phyloP scores from a whole-genome alignment of 2,329 filamentous ascomycete species.

The Fusarium vanettenii region DNA sequence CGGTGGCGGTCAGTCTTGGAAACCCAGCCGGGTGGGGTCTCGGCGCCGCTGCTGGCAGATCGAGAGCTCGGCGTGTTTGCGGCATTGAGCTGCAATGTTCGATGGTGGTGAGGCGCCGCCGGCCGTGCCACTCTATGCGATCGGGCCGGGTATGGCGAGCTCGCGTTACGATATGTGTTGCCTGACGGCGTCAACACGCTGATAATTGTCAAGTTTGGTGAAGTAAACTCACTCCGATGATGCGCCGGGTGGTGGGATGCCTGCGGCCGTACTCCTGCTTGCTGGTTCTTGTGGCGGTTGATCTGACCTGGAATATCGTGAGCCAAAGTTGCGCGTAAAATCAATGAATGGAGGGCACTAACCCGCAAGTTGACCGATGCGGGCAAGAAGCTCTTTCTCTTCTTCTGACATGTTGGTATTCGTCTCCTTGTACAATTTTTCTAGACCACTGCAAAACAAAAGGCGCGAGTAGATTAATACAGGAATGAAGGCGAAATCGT shows the following conservation, averaged over 20 bases:
- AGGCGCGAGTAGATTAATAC: neutral
- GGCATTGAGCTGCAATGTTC: constrained; percentile 73
- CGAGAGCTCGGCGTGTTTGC: constrained; percentile 51
- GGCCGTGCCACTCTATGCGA: constrained; percentile 52
- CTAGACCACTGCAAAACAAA: neutral
- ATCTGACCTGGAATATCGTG: constrained; percentile 72
- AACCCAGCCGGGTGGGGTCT: constrained; percentile 65
- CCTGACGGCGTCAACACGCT: constrained; percentile 39
- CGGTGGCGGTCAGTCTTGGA: constrained; percentile 80
- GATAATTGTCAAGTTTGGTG: neutral
- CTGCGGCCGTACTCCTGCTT: constrained; percentile 54
- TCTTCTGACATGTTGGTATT: constrained; percentile 57
- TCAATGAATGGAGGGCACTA: constrained; percentile 35
- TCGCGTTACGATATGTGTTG: constrained; percentile 48
- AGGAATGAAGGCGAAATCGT: neutral
- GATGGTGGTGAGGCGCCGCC: constrained; percentile 55
- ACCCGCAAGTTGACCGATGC: constrained; percentile 65
- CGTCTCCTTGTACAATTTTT: neutral
- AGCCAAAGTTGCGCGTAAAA: constrained; percentile 35
- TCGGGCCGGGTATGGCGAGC: constrained; percentile 49
- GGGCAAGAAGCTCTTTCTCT: constrained; percentile 64
- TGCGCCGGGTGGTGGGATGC: constrained; percentile 43
- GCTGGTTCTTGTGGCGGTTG: constrained; percentile 79
- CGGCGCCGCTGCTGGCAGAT: constrained; percentile 51
- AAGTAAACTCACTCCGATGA: constrained; percentile 51